Evolutionary conservation across 345 rosid species (phyloP), one percentile per base, ranked within the genome.

Genomic region (Moricandia moricandioides): DNA sequence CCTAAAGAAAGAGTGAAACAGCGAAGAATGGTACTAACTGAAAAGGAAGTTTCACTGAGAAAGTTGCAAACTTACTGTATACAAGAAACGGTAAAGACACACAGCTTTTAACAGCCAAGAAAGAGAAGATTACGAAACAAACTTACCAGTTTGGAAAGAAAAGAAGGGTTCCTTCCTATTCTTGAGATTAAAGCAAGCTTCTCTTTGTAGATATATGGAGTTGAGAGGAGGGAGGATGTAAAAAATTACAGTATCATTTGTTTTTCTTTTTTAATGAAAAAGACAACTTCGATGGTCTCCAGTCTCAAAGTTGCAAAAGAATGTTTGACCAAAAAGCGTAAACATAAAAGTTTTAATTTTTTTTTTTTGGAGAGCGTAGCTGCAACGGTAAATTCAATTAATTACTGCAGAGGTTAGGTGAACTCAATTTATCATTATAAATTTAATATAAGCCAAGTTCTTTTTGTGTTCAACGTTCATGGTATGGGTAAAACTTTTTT

Each of bases 1-100:
- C 73, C 72, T 66, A 65, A 26, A 59, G 72, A 66, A 51, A 27
- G 69, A 71, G 77, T 72, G 5, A 72, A 60, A 64, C 69, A 71
- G 70, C 52, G 65, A 69, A 62, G 30, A 75, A 29, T 33, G 13
- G 57, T 39, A 70, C 37, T 4, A 69, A 63, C 65, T 56, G 71
- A 63, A 65, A 71, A 59, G 55, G 57, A 60, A 35, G 59, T 78
- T 35, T 59, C 73, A 71, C 47, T 49, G 17, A 35, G 45, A 58
- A 65, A 77, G 58, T 77, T 77, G 80, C 51, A 4, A 63, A 64
- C 75, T 65, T 45, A 45, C 52, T 45, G 17, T 45, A 11, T 55
- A 14, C 3, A 45, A 34, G 33, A 76, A 63, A 70, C 35, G 52
- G 73, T 35, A 39, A 51, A n/a, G 29, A 29, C 59, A 60, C 11